Percentiles rank a stretch among this genome's conserved stretches.
These are phyloP conservation scores for Crocinoboletus sp. DNA, from an alignment of 1,284 basidiomycete species.

Conservation along the genomic window DNA sequence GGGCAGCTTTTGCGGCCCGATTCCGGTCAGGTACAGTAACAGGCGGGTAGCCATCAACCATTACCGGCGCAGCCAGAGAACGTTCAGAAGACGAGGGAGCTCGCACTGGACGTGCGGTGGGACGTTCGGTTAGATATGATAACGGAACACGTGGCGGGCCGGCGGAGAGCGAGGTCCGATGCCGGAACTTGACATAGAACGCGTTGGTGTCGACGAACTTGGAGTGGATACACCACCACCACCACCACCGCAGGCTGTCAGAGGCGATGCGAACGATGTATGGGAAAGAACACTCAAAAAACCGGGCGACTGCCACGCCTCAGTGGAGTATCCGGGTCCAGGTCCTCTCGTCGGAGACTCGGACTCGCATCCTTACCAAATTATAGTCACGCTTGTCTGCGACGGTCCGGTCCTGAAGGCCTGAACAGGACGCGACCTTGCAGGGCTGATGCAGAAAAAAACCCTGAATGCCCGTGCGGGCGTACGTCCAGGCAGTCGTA, in stretches of 20 bases:
- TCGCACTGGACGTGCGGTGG: constrained; percentile 6
- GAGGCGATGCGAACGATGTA: constrained; percentile 2
- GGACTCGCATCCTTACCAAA: constrained; percentile 22
- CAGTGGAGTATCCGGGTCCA: constrained; percentile 28
- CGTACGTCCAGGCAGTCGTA: constrained; percentile 10
- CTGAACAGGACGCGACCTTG: constrained; percentile 10
- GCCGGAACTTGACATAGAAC: constrained; percentile 18
- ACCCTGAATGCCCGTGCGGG: constrained; percentile 20
- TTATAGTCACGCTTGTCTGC: constrained; percentile 10
- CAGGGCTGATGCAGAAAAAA: constrained; percentile 24
- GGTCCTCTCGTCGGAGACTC: constrained; percentile 22
- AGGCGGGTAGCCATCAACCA: constrained; percentile 13
- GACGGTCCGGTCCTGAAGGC: no score
- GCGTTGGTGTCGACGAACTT: constrained; percentile 1
- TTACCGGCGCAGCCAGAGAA: constrained; percentile 6
- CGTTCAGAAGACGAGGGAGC: constrained; percentile 10
- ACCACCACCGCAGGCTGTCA: no score
- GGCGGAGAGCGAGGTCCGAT: constrained; percentile 23
- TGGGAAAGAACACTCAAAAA: constrained; percentile 10
- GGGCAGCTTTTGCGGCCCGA: constrained; percentile 11
- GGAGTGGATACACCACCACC: constrained; percentile 13
- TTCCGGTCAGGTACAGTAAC: constrained; percentile 22
- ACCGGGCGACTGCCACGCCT: constrained; percentile 24
- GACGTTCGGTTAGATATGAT: constrained; percentile 28
- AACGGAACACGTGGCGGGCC: constrained; percentile 14